Evolutionary conservation across 1,139 yeast genomes (phyloP), one percentile per base, ranked within the genome.

Genomic region (Blastobotrys apis): DNA sequence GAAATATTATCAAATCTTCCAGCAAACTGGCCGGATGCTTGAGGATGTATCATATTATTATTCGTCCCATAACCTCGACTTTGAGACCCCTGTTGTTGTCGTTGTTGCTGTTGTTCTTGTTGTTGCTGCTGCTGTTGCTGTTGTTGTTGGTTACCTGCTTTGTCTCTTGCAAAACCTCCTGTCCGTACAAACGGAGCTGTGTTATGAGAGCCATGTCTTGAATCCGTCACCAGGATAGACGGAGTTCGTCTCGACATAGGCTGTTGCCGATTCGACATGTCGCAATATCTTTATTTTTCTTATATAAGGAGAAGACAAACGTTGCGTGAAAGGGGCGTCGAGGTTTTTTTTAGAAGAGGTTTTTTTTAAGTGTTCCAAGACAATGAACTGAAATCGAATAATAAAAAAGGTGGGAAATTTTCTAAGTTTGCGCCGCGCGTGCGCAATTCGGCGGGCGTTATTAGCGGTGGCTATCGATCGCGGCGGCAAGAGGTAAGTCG

Each of bases 181-280:
- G 38, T 39, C 13, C 44, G 40, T 16, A 53, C 96, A 74, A 88
- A 88, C 3, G 97, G 96, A 0, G 97, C 96, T 47, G 86, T 67
- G 75, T 74, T 19, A 75, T 64, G 26, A 55, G 35, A 74, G 42
- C 78, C 73, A 43, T 79, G 77, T 51, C 97, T 72, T 3, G 84
- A 78, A 66, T 90, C 97, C 0, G 97, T 90, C 31, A 90, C 97
- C 45, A 90, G 71, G 59, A 90, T 90, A 1, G 96, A 86, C 5
- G 97, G 97, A 22, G 96, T 84, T 55, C 97, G 68, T 56, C 84
- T 84, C n/a, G 94, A 88, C 2, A 86, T 81, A 5, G 88, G 83
- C 44, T 39, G 43, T 20, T 23, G 43, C 49, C 64, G 62, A 31
- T 49, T 44, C 27, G 53, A 37, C 49, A 50, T 47, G 29, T 33